phyloP scores from a whole-genome alignment of 495 filamentous ascomycete species.

The Cenococcum geophilum region DNA sequence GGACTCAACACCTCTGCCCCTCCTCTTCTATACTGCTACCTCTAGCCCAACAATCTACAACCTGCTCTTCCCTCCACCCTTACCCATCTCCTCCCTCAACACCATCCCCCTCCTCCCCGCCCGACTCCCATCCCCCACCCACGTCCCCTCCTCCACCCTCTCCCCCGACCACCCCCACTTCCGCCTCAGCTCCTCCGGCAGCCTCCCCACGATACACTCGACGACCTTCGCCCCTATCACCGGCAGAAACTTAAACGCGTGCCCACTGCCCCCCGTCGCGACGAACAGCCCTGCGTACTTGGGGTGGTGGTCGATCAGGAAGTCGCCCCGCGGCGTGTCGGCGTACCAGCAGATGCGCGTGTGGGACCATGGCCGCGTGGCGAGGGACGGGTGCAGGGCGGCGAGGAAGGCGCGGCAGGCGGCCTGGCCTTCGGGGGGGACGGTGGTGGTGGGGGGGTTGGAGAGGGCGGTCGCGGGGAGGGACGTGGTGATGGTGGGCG shows the following conservation, averaged over 20 bases:
- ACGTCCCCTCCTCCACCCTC: constrained; percentile 39
- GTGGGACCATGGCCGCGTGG: constrained; percentile 54
- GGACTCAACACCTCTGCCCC: no score
- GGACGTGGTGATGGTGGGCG: constrained; percentile 41
- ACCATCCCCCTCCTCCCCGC: constrained; percentile 52
- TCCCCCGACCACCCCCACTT: constrained; percentile 42
- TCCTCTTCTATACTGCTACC: no score
- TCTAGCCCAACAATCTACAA: no score
- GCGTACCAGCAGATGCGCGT: constrained; percentile 58
- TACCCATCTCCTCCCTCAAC: constrained; percentile 48
- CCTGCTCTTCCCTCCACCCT: constrained; percentile 4
- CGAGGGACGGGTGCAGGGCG: constrained; percentile 62
- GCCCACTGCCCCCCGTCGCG: constrained; percentile 48
- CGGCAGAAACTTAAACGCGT: constrained; percentile 49
- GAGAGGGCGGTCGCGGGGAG: constrained; percentile 45
- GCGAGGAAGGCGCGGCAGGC: constrained; percentile 56
- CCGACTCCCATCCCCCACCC: constrained; percentile 62
- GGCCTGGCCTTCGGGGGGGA: constrained; percentile 55
- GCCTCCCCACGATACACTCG: constrained; percentile 38
- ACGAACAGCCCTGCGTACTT: constrained; percentile 40
- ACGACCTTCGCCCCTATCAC: constrained; percentile 45
- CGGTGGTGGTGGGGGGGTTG: constrained; percentile 37
- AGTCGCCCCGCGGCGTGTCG: constrained; percentile 31
- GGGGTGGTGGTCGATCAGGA: constrained; percentile 33
- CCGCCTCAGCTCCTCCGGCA: constrained; percentile 35